Percentiles rank a stretch among this genome's conserved stretches.
Evolutionary conservation across 129 eudicot genomes (phyloP).

Genomic region (Lactuca sativa): DNA sequence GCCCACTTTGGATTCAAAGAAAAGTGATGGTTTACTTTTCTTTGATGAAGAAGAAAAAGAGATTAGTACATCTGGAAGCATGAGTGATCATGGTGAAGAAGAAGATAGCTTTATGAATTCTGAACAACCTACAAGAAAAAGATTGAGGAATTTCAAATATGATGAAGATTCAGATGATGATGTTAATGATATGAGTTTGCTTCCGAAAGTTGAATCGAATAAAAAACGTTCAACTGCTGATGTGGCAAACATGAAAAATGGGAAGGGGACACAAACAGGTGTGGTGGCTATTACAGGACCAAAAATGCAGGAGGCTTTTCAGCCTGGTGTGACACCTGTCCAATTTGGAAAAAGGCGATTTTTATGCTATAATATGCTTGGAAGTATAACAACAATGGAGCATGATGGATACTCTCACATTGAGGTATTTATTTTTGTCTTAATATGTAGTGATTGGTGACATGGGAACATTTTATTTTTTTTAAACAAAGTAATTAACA

Average conservation of each 20-base stretch:
- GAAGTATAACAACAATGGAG: slow-evolving; percentile 90
- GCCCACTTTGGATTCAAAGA: slow-evolving; percentile 46
- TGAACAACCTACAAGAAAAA: slow-evolving; percentile 65
- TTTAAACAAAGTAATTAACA: no score
- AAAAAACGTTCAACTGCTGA: slow-evolving; percentile 51
- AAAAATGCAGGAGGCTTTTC: slow-evolving; percentile 86
- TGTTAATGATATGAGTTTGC: slow-evolving; percentile 28
- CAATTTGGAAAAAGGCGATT: slow-evolving; percentile 87
- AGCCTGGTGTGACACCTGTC: slow-evolving; percentile 89
- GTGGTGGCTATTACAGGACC: slow-evolving; percentile 26
- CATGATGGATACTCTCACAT: slow-evolving; percentile 93
- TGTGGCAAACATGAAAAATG: slow-evolving; percentile 37
- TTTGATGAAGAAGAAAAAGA: slow-evolving; percentile 82
- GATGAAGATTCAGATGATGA: slow-evolving; percentile 65
- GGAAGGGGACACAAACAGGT: slow-evolving; percentile 34
- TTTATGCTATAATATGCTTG: slow-evolving; percentile 94
- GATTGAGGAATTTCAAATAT: slow-evolving; percentile 53
- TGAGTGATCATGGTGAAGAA: slow-evolving; percentile 76
- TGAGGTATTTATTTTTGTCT: slow-evolving; percentile 51
- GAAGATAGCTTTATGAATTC: slow-evolving; percentile 51
- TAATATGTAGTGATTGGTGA: not conserved
- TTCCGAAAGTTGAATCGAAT: slow-evolving; percentile 48
- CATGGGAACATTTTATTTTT: not conserved
- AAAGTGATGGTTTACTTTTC: slow-evolving; percentile 61
- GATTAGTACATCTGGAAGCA: slow-evolving; percentile 72